Evolutionary conservation across 2,329 filamentous ascomycete species (phyloP).

Genomic region (Nothophaeocryptopus gaeumannii): DNA sequence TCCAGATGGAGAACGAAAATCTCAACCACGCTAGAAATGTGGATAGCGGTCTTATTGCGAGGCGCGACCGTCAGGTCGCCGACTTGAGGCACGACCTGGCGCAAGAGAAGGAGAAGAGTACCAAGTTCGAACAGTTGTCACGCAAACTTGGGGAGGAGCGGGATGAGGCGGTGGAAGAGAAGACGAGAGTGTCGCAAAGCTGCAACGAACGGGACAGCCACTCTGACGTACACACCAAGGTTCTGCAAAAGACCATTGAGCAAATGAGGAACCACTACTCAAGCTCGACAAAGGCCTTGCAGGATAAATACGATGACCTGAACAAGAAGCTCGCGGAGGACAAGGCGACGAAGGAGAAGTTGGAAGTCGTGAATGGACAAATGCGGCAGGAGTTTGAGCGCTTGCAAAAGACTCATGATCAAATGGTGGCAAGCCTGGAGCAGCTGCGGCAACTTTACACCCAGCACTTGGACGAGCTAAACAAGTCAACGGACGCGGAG

Average conservation of each 20-base stretch:
- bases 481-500: slow-evolving; percentile 55
- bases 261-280: slow-evolving; percentile 64
- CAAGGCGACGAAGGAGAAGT: slow-evolving; percentile 61
- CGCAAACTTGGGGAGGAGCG: slow-evolving; percentile 61
- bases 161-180: slow-evolving; percentile 59
- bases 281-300: slow-evolving; percentile 42
- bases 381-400: slow-evolving; percentile 66
- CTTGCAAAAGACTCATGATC: slow-evolving; percentile 59
- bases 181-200: slow-evolving; percentile 62
- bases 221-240: slow-evolving; percentile 61
- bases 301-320: slow-evolving; percentile 57
- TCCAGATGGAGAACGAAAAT: slow-evolving; percentile 66
- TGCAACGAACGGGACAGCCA: slow-evolving; percentile 43
- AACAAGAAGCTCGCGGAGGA: slow-evolving; percentile 49
- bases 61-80: slow-evolving; percentile 73
- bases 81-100: slow-evolving; percentile 64
- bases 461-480: slow-evolving; percentile 58
- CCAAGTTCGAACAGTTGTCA: slow-evolving; percentile 59
- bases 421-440: slow-evolving; percentile 59
- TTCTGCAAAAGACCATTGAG: slow-evolving; percentile 71
- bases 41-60: slow-evolving; percentile 66
- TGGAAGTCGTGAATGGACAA: slow-evolving; percentile 70
- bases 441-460: slow-evolving; percentile 65
- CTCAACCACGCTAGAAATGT: slow-evolving; percentile 67
- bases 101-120: slow-evolving; percentile 60